Evolutionary conservation across 768 basidiomycete species (phyloP), one percentile per base, ranked within the genome.

Genomic region (Mycena leptocephala): DNA sequence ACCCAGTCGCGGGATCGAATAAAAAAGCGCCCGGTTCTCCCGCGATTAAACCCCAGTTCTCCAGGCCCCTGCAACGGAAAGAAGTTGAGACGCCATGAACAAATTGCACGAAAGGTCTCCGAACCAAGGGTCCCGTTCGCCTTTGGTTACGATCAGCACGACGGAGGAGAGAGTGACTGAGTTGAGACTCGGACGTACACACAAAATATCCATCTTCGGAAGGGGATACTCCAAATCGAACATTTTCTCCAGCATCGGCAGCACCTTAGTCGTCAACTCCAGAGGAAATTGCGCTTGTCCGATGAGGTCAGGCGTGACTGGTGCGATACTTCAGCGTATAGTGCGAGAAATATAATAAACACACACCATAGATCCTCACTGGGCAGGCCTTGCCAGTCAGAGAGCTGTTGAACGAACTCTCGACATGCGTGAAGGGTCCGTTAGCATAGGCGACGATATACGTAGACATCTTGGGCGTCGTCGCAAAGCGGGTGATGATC

Each of bases 161-260:
- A 30, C 14, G 7, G 7, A n/a, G 26, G 10, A 24, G 33, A 28
- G n/a, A n/a, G n/a, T n/a, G n/a, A n/a, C n/a, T 51, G 56, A 5
- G 11, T 11, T 10, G 37, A 6, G 24, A 39, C 11, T 18, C 5
- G 93, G 94, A 94, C 94, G 62, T 87, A 88, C 5, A 89, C 87
- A 62, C 92, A 95, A 84, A 3, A 93, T 93, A 80, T 95, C 94
- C 68, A 95, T 87, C 85, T 95, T 95, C 14, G 93, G 92, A n/a
- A 95, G 86, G 10, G 94, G 93, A 81, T 91, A 95, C 71, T 92
- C 91, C 76, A 95, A 88, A 76, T 93, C 90, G 78, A 95, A 95
- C 75, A 94, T 88, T 78, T 90, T 82, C 83, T 95, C 94, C 82
- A 93, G 94, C 30, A 92, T 78, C 5, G 94, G 93, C 32, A 94